A percentile compares a stretch with the other conserved stretches of the same genome.
Evolutionary conservation across 257 asterid species (phyloP).

Genomic region (Linaria vulgaris): DNA sequence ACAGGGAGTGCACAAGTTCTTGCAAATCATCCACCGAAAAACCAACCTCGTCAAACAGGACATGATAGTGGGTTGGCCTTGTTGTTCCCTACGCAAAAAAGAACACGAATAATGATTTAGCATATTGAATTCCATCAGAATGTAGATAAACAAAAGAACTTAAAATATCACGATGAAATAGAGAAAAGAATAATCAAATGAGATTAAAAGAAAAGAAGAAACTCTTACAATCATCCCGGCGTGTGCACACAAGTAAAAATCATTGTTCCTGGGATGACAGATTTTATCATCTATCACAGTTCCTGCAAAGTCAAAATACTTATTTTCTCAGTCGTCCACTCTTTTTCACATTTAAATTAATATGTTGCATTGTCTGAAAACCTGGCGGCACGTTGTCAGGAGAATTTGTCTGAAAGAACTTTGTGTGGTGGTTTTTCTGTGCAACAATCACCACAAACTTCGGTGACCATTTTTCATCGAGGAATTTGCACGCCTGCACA

Average conservation of each 20-base stretch:
- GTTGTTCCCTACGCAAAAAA: slow-evolving; percentile 55
- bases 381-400: slow-evolving; percentile 94
- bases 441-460: slow-evolving; percentile 83
- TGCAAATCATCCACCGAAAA: slow-evolving; percentile 71
- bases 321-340: neutral
- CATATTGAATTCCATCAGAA: neutral
- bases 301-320: slow-evolving; percentile 46
- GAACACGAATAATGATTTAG: too few relatives aligned
- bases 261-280: slow-evolving; percentile 85
- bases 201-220: neutral
- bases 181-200: neutral
- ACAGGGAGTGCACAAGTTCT: slow-evolving; percentile 78
- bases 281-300: slow-evolving; percentile 78
- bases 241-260: slow-evolving; percentile 87
- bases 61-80: slow-evolving; percentile 80
- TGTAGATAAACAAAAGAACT: neutral
- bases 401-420: slow-evolving; percentile 67
- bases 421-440: slow-evolving; percentile 90
- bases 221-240: slow-evolving; percentile 79
- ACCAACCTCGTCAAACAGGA: slow-evolving; percentile 67
- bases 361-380: slow-evolving; percentile 5
- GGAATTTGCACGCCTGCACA: slow-evolving; percentile 70
- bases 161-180: neutral
- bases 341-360: neutral
- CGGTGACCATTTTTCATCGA: slow-evolving; percentile 76